Evolutionary conservation across 2,329 filamentous ascomycete genomes (phyloP), one percentile per base, ranked within the genome.

Genomic region (Magnaporthales sp.): DNA sequence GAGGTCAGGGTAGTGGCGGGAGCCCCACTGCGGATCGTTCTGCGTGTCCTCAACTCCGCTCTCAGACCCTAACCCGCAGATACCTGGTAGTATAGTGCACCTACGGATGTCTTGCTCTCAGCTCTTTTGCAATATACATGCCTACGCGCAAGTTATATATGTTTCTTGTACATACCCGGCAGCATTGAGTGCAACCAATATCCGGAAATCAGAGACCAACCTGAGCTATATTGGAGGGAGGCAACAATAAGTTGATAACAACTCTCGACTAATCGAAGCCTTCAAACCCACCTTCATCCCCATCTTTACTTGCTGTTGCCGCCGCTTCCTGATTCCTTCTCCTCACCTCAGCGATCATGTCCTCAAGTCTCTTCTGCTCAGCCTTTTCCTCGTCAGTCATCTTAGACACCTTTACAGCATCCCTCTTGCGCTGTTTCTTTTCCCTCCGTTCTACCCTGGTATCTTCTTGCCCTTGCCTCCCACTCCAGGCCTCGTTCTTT

Each of bases 381-480:
- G 81, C 77, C 77, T 83, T 88, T 76, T 93, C 87, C 67, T 87
- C 86, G 3, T 89, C 86, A n/a, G 86, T 91, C 86, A 94, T 88
- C 68, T 81, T 83, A 31, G 85, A 83, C 73, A 83, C 78, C 69
- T 81, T 80, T 74, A 89, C 86, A 10, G 86, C 85, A 69, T 93
- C 89, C 68, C 84, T 72, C 72, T 73, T 76, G 68, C 74, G 71
- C 60, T 74, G 69, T 71, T 75, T 77, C 73, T 75, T 76, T 68
- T 77, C 75, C 22, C 76, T 70, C 64, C 76, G 71, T 62, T 71
- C 73, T 2, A 68, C 80, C 65, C 88, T 86, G 68, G 84, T 79
- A 27, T 88, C 88, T 72, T 89, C 89, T 71, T 83, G 81, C 69
- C 90, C 90, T 26, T 84, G 80, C 75, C 91, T 91, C 67, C 82